Evolutionary conservation across 257 asterid species (phyloP).

Genomic region (Misopates orontium): DNA sequence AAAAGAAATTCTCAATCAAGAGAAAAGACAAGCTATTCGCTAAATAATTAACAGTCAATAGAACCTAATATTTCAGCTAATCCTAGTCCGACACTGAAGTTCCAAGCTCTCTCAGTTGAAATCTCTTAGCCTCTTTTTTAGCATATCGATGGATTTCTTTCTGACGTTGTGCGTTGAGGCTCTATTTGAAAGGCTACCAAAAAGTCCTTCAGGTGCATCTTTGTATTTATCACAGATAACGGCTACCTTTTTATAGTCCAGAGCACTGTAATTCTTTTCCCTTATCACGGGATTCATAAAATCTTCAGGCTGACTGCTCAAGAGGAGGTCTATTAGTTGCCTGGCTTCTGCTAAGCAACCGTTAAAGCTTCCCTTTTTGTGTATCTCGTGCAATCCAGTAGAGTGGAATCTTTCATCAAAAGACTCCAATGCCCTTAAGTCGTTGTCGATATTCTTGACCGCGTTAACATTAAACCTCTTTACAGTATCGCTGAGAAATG

Average conservation of each 20-base stretch:
- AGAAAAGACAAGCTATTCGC: slow-evolving; percentile 2
- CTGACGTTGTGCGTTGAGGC: slow-evolving; percentile 74
- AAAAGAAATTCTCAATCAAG: neutral
- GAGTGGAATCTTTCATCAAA: slow-evolving; percentile 82
- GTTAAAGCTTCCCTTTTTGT: slow-evolving; percentile 69
- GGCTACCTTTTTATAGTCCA: slow-evolving; percentile 84
- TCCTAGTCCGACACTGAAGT: slow-evolving; percentile 17
- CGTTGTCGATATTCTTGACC: slow-evolving; percentile 54
- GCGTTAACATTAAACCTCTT: slow-evolving; percentile 80
- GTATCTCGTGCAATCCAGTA: slow-evolving; percentile 72
- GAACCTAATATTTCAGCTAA: slow-evolving; percentile 28
- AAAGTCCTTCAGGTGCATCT: slow-evolving; percentile 81
- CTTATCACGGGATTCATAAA: slow-evolving; percentile 97
- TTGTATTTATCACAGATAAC: slow-evolving; percentile 81
- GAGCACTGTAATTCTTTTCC: slow-evolving; percentile 64
- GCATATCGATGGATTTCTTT: slow-evolving; percentile 79
- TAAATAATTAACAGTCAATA: neutral
- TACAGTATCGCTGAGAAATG: slow-evolving; percentile 64
- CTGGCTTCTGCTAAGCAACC: slow-evolving; percentile 77
- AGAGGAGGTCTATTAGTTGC: slow-evolving; percentile 73
- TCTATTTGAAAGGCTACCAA: slow-evolving; percentile 84
- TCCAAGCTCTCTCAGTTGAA: slow-evolving; percentile 54
- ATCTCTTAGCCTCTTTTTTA: slow-evolving; percentile 78
- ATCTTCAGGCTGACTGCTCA: slow-evolving; percentile 90
- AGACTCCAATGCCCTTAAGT: slow-evolving; percentile 67